Conservation (phyloP, 148 eudicot species). For the Nepenthes gracilis region DNA sequence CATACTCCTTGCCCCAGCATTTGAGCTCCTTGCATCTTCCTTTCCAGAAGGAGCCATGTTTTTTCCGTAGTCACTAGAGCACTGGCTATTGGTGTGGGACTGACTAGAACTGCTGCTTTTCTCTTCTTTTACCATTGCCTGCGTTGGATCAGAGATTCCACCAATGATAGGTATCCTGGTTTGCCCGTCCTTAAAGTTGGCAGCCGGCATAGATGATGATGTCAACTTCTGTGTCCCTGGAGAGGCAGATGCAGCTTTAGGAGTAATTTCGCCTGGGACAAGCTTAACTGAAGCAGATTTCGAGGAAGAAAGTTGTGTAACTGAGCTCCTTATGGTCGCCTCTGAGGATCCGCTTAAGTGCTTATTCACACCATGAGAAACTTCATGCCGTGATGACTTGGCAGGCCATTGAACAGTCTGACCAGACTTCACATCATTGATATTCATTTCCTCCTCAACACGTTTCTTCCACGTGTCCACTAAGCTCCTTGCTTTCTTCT, state of each 20-base stretch:
- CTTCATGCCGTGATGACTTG: constrained; percentile 49
- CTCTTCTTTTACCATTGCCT: constrained; percentile 35
- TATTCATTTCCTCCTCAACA: constrained; percentile 84
- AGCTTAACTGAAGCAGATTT: constrained; percentile 37
- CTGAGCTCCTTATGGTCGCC: constrained; percentile 34
- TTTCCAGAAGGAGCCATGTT: constrained; percentile 23
- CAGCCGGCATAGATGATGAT: constrained; percentile 26
- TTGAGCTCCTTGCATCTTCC: constrained; percentile 54
- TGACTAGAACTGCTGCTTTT: constrained; percentile 76
- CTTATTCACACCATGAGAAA: constrained; percentile 33
- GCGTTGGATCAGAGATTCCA: constrained; percentile 29
- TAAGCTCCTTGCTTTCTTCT: constrained; percentile 77
- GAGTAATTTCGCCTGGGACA: constrained; percentile 33
- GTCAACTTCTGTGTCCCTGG: constrained; percentile 23
- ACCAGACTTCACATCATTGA: constrained; percentile 53
- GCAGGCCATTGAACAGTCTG: constrained; percentile 52
- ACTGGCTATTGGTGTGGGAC: constrained; percentile 58
- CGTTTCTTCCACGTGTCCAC: constrained; percentile 98
- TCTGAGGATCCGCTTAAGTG: constrained; percentile 49
- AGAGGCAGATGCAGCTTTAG: constrained; percentile 31
- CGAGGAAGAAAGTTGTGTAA: constrained; percentile 30
- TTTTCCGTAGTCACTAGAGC: constrained; percentile 54
- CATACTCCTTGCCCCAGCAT: constrained; percentile 35
- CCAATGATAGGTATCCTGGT: constrained; percentile 6
- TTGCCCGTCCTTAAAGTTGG: constrained; percentile 29